These are phyloP conservation scores for Paecilomyces sp. DNA, from an alignment of 2,329 filamentous ascomycete genomes.

Conservation along the genomic window DNA sequence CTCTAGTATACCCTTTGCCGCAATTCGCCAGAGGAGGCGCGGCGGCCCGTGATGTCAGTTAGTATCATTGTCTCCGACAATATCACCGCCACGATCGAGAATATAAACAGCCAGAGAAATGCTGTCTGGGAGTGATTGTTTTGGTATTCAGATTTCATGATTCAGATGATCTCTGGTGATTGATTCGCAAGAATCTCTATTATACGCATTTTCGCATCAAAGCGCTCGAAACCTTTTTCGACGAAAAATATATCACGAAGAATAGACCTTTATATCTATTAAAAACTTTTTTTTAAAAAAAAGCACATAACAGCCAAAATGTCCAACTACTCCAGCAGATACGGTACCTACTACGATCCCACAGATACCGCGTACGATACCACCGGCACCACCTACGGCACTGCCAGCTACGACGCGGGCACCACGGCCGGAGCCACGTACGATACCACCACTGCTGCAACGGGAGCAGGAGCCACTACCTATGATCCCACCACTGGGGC, in stretches of 20 bases:
- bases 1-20: background rate
- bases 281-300: background rate
- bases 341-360: background rate
- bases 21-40: background rate
- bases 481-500: constrained; percentile 13
- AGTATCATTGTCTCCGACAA: background rate
- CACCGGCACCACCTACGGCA: background rate
- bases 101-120: background rate
- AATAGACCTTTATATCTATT: background rate
- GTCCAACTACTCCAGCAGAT: constrained; percentile 2
- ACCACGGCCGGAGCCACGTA: constrained; percentile 4
- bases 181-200: background rate
- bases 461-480: constrained; percentile 7
- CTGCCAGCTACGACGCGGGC: constrained; percentile 2
- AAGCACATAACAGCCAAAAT: constrained; percentile 1
- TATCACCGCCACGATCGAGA: background rate
- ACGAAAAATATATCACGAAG: background rate
- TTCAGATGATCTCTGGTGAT: background rate
- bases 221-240: background rate
- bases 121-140: background rate
- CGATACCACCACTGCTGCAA: background rate
- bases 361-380: background rate
- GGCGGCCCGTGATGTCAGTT: background rate
- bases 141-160: background rate
- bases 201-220: background rate